These are phyloP conservation scores for Vitis hybrid DNA, from an alignment of 177 flowering plant species.

Conservation along the genomic window DNA sequence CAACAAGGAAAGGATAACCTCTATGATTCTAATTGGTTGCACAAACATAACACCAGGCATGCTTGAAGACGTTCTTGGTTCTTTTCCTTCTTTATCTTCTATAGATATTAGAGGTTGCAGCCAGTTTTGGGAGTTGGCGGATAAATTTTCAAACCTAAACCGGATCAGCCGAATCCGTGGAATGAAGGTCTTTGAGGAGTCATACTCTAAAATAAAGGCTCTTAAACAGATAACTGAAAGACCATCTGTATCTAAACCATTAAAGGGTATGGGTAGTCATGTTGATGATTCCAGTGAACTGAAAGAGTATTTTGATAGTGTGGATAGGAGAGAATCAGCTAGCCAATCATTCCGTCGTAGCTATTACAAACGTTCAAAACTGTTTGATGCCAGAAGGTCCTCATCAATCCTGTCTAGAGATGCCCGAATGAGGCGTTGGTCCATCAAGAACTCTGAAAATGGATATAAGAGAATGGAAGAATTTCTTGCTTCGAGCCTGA, in stretches of 20 bases:
- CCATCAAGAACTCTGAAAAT: conserved; percentile 67
- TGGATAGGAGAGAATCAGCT: conserved; percentile 63
- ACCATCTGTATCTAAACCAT: conserved; percentile 31
- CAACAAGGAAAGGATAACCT: conserved; percentile 57
- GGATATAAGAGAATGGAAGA: conserved; percentile 79
- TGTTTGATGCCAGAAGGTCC: conserved; percentile 77
- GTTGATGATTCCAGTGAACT: conserved; percentile 62
- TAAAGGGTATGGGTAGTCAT: conserved; percentile 34
- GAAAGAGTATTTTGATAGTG: conserved; percentile 60
- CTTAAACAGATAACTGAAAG: conserved; percentile 64
- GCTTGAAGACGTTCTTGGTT: conserved; percentile 70
- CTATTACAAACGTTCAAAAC: conserved; percentile 76
- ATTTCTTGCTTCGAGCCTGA: conserved; percentile 63
- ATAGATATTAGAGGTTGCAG: conserved; percentile 83
- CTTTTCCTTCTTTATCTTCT: conserved; percentile 55
- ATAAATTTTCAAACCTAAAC: conserved; percentile 53
- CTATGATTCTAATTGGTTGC: conserved; percentile 73
- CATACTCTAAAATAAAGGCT: conserved; percentile 51
- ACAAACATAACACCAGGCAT: conserved; percentile 51
- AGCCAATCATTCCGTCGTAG: conserved; percentile 62
- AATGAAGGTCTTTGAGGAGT: conserved; percentile 28
- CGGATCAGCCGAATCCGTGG: conserved; percentile 51
- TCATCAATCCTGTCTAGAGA: conserved; percentile 81
- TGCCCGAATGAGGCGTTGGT: conserved; percentile 80
- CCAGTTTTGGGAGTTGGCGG: conserved; percentile 64